Evolutionary conservation across 352 stramenopile genomes (phyloP), one percentile per base, ranked within the genome.

Genomic region (Peronospora tabacina): DNA sequence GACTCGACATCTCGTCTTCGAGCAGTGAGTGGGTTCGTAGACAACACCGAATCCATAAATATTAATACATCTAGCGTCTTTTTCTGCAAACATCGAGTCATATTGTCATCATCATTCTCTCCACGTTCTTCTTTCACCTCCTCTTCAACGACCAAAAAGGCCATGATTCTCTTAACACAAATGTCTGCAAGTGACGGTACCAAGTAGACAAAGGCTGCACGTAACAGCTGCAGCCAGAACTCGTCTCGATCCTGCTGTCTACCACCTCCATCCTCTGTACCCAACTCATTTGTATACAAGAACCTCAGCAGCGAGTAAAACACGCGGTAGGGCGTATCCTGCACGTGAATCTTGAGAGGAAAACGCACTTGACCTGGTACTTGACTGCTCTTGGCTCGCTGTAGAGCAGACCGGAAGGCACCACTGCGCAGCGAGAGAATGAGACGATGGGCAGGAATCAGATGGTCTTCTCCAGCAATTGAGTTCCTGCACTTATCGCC

Each of bases 261-360:
- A 0, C 22, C 49, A 11, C 38, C 29, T 11, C 41, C 30, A 9
- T 41, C 37, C 1, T 53, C 44, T 35, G 20, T 17, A 1, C 28
- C 41, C 26, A 86, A 54, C 28, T 90, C 68, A 38, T 85, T 84
- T n/a, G 75, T 87, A 61, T 93, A 93, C 20, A 93, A 47, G 42
- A 80, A 93, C 19, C 68, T 54, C 33, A 92, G 51, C 41, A 92
- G 44, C 33, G 70, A 66, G 16, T 76, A 72, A 58, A 92, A 90
- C 4, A 87, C 72, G 9, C 49, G 60, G 35, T 82, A 88, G 10
- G 82, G 52, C n/a, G 82, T 92, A 56, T 92, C 79, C 43, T 89
- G 71, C 13, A 92, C 66, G 59, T 87, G 52, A 38, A 92, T 87
- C 50, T 87, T 87, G 24, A 93, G 63, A 10, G 79, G 82, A 26